phyloP scores from a whole-genome alignment of 2,329 filamentous ascomycete genomes.

The Lachnellula occidentalis region DNA sequence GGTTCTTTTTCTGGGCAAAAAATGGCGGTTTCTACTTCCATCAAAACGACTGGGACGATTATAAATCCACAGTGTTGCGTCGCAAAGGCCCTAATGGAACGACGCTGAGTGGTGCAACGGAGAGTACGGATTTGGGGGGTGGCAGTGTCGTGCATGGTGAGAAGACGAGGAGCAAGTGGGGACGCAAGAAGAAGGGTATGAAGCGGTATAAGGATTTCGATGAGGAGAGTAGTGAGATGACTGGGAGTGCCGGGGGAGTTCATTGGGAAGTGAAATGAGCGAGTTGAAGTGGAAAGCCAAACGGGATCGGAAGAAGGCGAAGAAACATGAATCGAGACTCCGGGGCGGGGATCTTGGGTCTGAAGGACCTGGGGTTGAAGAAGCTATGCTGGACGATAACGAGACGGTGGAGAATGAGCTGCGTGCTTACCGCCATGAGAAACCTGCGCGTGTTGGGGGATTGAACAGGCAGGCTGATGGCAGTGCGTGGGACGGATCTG shows the following conservation, averaged over 20 bases:
- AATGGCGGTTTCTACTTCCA: constrained; percentile 90
- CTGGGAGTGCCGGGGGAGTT: constrained; percentile 13
- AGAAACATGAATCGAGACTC: constrained; percentile 5
- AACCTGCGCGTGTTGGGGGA: constrained; percentile 79
- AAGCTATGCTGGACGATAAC: constrained; percentile 34
- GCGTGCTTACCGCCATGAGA: constrained; percentile 79
- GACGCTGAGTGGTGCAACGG: constrained; percentile 75
- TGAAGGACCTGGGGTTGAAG: constrained; percentile 1
- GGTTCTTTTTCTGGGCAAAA: constrained; percentile 99
- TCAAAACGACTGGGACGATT: constrained; percentile 92
- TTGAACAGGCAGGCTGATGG: constrained; percentile 79
- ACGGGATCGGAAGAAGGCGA: constrained; percentile 22
- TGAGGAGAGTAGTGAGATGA: constrained; percentile 21
- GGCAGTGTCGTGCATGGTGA: constrained; percentile 75
- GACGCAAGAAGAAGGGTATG: constrained; percentile 28
- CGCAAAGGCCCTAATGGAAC: constrained; percentile 87
- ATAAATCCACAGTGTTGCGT: constrained; percentile 89
- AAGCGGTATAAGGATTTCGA: constrained; percentile 31
- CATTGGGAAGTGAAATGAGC: constrained; percentile 21
- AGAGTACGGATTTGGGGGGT: constrained; percentile 78
- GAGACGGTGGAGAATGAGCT: constrained; percentile 58
- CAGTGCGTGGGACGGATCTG: constrained; percentile 70
- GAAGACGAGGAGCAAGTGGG: constrained; percentile 41
- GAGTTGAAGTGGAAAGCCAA: constrained; percentile 30
- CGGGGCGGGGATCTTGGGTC: constrained; percentile 8